Evolutionary conservation across 176 grass and related monocot species (phyloP).

Genomic region (Coix lacrymajobi): DNA sequence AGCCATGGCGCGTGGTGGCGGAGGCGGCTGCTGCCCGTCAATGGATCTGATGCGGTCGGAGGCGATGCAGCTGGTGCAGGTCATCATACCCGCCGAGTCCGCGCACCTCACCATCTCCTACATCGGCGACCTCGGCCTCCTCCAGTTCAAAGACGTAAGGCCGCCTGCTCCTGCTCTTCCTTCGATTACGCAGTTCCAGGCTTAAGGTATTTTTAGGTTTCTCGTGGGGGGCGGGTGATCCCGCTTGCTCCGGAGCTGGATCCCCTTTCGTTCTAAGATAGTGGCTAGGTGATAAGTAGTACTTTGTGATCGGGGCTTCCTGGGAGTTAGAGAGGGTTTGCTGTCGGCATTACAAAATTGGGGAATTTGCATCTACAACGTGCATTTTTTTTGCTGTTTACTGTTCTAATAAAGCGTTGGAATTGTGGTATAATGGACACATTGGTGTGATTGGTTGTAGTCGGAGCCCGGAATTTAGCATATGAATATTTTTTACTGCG

Average conservation of each 20-base stretch:
- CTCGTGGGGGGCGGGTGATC: not conserved
- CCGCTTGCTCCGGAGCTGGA: not conserved
- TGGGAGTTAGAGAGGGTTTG: not conserved
- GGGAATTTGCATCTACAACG: not conserved
- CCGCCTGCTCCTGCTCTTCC: not conserved
- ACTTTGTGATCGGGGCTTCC: not conserved
- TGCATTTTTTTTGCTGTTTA: not conserved
- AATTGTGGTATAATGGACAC: not conserved
- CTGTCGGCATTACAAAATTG: conserved; percentile 14
- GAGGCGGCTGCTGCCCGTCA: conserved; percentile 63
- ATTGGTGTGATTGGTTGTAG: not conserved
- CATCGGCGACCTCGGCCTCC: conserved; percentile 82
- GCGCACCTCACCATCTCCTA: conserved; percentile 78
- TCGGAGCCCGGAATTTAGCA: not conserved
- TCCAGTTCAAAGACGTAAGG: conserved; percentile 98
- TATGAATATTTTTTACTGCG: not conserved
- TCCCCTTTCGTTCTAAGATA: not conserved
- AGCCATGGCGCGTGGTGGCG: conserved; percentile 41
- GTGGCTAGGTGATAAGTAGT: not conserved
- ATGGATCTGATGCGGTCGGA: conserved; percentile 99
- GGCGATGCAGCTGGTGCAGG: conserved; percentile 94
- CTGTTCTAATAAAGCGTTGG: not conserved
- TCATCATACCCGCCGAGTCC: conserved; percentile 92
- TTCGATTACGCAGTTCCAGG: not conserved
- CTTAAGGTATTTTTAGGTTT: not conserved